Evolutionary conservation across 257 asterid species (phyloP).

Genomic region (Lantana camara): DNA sequence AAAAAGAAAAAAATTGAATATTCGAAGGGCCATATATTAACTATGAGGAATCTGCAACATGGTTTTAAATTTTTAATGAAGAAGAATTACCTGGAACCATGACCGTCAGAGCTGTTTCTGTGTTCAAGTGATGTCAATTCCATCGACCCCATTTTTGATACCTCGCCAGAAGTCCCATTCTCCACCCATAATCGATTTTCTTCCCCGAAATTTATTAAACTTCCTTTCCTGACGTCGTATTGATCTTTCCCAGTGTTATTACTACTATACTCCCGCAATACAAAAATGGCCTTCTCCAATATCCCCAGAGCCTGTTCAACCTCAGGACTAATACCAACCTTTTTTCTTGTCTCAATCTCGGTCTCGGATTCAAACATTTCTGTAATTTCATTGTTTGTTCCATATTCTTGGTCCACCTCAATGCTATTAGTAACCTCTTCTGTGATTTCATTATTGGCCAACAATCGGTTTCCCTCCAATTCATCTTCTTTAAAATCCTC

Average conservation of each 20-base stretch:
- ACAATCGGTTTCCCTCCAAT: conserved; percentile 26
- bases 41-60: too few relatives aligned
- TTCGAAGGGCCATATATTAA: too few relatives aligned
- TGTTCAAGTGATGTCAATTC: conserved; percentile 37
- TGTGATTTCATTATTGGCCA: conserved; percentile 28
- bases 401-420: not conserved
- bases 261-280: conserved; percentile 33
- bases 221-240: conserved; percentile 29
- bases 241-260: conserved; percentile 60
- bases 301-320: conserved; percentile 47
- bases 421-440: not conserved
- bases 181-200: conserved; percentile 27
- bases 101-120: conserved; percentile 52
- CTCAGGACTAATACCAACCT: conserved; percentile 25
- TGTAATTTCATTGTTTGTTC: not conserved
- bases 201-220: conserved; percentile 13
- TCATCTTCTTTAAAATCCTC: conserved; percentile 55
- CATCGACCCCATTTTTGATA: conserved; percentile 24
- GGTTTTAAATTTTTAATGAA: not conserved
- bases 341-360: conserved; percentile 18
- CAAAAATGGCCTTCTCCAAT: conserved; percentile 46
- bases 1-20: too few relatives aligned
- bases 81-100: conserved; percentile 59
- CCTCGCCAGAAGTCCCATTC: conserved; percentile 24
- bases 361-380: not conserved